Conservation (phyloP, 2,329 filamentous ascomycete genomes). For the Hymenoscyphus fructigenus region DNA sequence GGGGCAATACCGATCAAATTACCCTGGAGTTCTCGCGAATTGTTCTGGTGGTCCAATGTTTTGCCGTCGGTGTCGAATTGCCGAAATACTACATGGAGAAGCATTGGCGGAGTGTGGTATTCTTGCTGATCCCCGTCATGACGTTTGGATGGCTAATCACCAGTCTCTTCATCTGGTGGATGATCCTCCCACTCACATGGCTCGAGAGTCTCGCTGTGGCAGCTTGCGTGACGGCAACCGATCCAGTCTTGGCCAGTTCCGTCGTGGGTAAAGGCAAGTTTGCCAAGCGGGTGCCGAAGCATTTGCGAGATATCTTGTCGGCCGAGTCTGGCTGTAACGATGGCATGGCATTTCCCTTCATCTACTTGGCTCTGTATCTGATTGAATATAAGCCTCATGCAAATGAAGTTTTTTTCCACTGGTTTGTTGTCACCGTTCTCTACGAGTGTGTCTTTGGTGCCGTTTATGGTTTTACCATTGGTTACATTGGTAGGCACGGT, state of each 20-base stretch:
- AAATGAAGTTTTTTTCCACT: conserved; percentile 72
- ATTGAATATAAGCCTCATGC: conserved; percentile 75
- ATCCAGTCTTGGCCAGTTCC: conserved; percentile 94
- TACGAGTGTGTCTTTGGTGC: conserved; percentile 97
- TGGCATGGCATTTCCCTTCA: conserved; percentile 98
- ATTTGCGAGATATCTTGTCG: conserved; percentile 90
- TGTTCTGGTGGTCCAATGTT: conserved; percentile 88
- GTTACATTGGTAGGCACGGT: conserved; percentile 85
- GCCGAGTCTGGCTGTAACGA: conserved; percentile 99
- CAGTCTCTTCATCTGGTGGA: conserved; percentile 92
- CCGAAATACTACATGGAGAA: conserved; percentile 96
- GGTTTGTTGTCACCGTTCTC: conserved; percentile 84
- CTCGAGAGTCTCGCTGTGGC: conserved; percentile 84
- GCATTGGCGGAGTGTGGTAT: conserved; percentile 90
- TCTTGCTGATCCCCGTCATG: conserved; percentile 94
- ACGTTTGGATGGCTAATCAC: conserved; percentile 92
- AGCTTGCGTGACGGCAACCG: conserved; percentile 94
- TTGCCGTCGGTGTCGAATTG: conserved; percentile 86
- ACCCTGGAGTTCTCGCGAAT: conserved; percentile 88
- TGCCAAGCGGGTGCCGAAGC: conserved; percentile 93
- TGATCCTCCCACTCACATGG: conserved; percentile 78
- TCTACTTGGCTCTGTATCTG: conserved; percentile 89
- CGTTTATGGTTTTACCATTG: conserved; percentile 81
- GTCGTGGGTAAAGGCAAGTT: conserved; percentile 99
- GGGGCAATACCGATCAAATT: conserved; percentile 83